Conservation (phyloP, 768 basidiomycete species). For the Leccinum olivaceopallidum region DNA sequence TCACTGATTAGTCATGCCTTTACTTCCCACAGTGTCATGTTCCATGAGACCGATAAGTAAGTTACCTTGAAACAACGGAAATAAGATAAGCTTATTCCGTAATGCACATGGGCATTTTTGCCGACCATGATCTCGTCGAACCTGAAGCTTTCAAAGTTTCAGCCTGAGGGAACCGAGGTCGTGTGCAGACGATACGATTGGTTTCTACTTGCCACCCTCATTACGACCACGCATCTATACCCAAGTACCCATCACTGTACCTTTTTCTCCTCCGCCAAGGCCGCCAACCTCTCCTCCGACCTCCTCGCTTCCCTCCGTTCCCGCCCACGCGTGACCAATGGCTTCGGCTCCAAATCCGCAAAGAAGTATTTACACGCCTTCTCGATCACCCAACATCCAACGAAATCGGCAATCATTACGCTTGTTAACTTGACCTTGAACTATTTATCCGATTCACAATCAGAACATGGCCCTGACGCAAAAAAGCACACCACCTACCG, state of each 20-base stretch:
- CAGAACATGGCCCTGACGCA: neutral
- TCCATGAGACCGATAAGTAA: neutral
- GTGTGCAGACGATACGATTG: neutral
- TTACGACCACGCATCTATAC: neutral
- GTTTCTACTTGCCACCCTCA: neutral
- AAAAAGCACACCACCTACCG: conserved; percentile 47
- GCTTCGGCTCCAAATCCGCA: conserved; percentile 83
- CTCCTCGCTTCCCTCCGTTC: conserved; percentile 73
- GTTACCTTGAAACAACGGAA: neutral
- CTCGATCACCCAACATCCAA: conserved; percentile 85
- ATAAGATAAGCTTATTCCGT: neutral
- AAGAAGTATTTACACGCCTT: conserved; percentile 81
- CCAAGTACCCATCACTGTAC: conserved; percentile 23
- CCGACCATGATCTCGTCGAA: no score
- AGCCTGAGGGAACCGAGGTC: neutral
- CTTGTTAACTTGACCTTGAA: conserved; percentile 80
- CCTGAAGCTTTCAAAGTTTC: no score
- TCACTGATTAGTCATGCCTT: no score
- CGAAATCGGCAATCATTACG: conserved; percentile 87
- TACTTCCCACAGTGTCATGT: no score
- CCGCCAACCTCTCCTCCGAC: conserved; percentile 37
- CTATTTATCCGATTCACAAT: conserved; percentile 37
- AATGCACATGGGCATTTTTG: neutral
- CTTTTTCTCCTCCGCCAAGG: conserved; percentile 37
- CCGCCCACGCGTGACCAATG: conserved; percentile 80